Evolutionary conservation across 352 stramenopile genomes (phyloP).

Genomic region (Phytophthora constricta): DNA sequence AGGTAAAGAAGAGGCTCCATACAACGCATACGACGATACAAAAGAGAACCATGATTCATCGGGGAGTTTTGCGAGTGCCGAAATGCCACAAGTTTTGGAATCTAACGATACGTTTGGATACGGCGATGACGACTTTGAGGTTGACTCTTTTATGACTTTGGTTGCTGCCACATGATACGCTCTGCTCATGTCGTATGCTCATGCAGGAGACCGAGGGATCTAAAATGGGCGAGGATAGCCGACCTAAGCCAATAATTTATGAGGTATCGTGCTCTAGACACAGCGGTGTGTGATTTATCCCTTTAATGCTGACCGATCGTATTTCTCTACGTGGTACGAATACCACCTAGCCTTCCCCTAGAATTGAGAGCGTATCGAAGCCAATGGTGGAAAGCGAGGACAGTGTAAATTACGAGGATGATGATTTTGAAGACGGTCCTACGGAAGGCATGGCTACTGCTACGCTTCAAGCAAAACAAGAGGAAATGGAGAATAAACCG

Average conservation of each 20-base stretch:
- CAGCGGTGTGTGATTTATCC: too few species aligned
- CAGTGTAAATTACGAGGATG: constrained; percentile 47
- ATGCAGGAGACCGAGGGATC: constrained; percentile 23
- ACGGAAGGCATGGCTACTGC: constrained; percentile 2
- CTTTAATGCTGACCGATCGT: too few species aligned
- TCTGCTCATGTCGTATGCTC: too few species aligned
- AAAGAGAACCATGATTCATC: background rate
- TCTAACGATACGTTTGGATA: constrained; percentile 65
- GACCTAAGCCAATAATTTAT: background rate
- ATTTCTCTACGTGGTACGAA: too few species aligned
- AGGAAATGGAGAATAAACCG: constrained; percentile 2
- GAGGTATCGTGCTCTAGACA: background rate
- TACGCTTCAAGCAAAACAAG: constrained; percentile 1
- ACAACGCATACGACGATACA: background rate
- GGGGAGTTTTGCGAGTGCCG: constrained; percentile 1
- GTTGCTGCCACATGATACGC: background rate
- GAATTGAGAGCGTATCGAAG: background rate
- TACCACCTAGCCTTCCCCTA: too few species aligned
- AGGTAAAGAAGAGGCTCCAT: constrained; percentile 1
- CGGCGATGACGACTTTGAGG: constrained; percentile 82
- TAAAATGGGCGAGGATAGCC: background rate
- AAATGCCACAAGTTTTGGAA: constrained; percentile 10
- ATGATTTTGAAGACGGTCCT: constrained; percentile 48
- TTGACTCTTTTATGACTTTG: background rate
- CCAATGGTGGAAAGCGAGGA: constrained; percentile 6